phyloP scores from a whole-genome alignment of 495 filamentous ascomycete species.

The Penicillium pulvis region DNA sequence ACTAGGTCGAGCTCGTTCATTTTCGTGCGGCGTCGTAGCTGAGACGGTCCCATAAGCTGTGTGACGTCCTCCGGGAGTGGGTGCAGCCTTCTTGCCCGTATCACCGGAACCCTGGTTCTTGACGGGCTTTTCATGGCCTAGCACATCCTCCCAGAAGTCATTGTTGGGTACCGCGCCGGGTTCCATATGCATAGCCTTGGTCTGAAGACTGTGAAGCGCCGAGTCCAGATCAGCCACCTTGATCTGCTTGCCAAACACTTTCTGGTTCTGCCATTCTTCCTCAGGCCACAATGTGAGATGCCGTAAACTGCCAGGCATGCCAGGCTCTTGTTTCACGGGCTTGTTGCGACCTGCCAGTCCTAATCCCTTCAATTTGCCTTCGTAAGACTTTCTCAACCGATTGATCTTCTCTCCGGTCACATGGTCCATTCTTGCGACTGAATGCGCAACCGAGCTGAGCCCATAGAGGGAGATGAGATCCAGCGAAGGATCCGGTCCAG shows the following conservation, averaged over 20 bases:
- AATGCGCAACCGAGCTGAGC: conserved; percentile 60
- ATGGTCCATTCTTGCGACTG: conserved; percentile 65
- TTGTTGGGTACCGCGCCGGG: conserved; percentile 58
- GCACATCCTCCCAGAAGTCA: conserved; percentile 57
- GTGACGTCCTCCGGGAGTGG: conserved; percentile 33
- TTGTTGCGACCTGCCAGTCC: conserved; percentile 66
- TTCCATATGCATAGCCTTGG: conserved; percentile 56
- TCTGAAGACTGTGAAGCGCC: conserved; percentile 49
- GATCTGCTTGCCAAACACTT: conserved; percentile 62
- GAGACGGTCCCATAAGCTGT: conserved; percentile 35
- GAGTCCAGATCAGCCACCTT: conserved; percentile 48
- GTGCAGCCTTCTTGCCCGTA: conserved; percentile 39
- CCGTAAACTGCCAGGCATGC: conserved; percentile 41
- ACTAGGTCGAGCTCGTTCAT: conserved; percentile 53
- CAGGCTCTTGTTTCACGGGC: conserved; percentile 52
- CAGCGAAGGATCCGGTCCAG: conserved; percentile 59
- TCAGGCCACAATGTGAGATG: conserved; percentile 59
- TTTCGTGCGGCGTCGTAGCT: conserved; percentile 34
- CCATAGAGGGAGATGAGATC: conserved; percentile 67
- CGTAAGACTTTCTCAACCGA: conserved; percentile 72
- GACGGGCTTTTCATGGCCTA: conserved; percentile 59
- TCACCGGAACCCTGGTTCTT: conserved; percentile 37
- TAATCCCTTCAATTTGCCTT: conserved; percentile 65
- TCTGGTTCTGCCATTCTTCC: conserved; percentile 66
- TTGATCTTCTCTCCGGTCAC: conserved; percentile 71